Percentiles rank a stretch among this genome's conserved stretches.
phyloP scores from a whole-genome alignment of 768 basidiomycete species.

The Boletus vermiculosoides region DNA sequence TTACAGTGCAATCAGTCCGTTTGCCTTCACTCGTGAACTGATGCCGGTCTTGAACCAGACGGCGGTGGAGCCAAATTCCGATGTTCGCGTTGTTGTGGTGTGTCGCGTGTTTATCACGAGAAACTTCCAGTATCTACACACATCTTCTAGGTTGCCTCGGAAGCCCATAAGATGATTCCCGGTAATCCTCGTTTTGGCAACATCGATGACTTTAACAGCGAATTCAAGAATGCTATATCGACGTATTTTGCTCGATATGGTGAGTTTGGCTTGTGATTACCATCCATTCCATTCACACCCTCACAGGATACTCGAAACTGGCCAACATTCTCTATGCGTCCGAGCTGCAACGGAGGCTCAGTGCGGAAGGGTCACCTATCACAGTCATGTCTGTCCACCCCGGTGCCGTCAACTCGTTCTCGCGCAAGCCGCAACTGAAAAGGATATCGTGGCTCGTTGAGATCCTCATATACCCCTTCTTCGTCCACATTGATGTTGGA shows the following conservation, averaged over 20 bases:
- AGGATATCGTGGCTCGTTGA: slow-evolving; percentile 23
- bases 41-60: slow-evolving; percentile 54
- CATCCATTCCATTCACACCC: background rate
- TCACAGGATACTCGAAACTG: slow-evolving; percentile 50
- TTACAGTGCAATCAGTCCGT: slow-evolving; percentile 50
- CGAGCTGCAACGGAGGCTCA: slow-evolving; percentile 47
- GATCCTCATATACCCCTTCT: slow-evolving; percentile 17
- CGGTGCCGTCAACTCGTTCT: slow-evolving; percentile 34
- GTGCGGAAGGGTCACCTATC: slow-evolving; percentile 25
- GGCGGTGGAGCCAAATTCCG: slow-evolving; percentile 44
- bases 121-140: background rate
- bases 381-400: slow-evolving; percentile 32
- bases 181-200: slow-evolving; percentile 27
- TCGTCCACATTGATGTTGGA: slow-evolving; percentile 22
- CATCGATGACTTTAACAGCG: slow-evolving; percentile 37
- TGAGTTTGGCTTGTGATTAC: slow-evolving; percentile 6
- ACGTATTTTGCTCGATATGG: slow-evolving; percentile 34
- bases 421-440: slow-evolving; percentile 18
- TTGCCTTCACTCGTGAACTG: slow-evolving; percentile 53
- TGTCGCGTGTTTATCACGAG: slow-evolving; percentile 10
- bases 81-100: slow-evolving; percentile 63
- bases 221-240: slow-evolving; percentile 26
- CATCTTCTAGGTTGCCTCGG: slow-evolving; percentile 35
- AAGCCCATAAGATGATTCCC: slow-evolving; percentile 22
- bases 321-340: slow-evolving; percentile 48